Base-by-base conservation (phyloP, 1,284 basidiomycete species). In the Moesziomyces sp. region DNA sequence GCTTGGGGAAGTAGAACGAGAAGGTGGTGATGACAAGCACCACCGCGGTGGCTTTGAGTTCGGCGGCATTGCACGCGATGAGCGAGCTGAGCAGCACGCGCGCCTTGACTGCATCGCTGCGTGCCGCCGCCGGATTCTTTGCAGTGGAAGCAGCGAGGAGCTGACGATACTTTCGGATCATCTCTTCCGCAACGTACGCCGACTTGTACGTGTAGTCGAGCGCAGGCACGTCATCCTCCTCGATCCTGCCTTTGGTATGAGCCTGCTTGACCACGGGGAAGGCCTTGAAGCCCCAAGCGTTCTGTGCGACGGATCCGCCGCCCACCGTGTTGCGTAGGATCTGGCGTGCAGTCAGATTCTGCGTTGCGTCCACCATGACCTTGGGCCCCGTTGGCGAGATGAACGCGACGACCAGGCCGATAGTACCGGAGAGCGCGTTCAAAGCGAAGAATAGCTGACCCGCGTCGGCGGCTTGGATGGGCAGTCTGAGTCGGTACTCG, bases 1-100 rank as follows among this genome's bases (percentile, higher is more conserved):
- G 23, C 47, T 71, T 71, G 58, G 62, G 58, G 19, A 54, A 46
- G 46, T 71, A 71, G 54, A 71, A 71, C 0, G 47, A 30, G 23
- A 71, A 58, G 2, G 68, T 71, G 19, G 51, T 48, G 30, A 71
- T 52, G 14, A 71, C 23, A 19, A 71, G 24, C 10, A 65, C 23
- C n/a, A 54, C 43, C 0, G 9, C 46, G 5, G 51, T 30, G 2
- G 16, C 9, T 8, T 54, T 49, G 38, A 65, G 42, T 24, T 58
- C 45, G 18, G 30, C 2, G 24, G 51, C 33, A 23, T 68, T 68
- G 55, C 65, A 61, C 38, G 38, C 46, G 47, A 65, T 38, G 6
- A 71, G 26, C 2, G 68, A 52, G 19, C 13, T 13, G 35, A 66
- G 42, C 14, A 71, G 45, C 8, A 54, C 58, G 8, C 51, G 47